phyloP scores from a whole-genome alignment of 1,139 yeast genomes.

The Spencermartinsiella ligniputridi region DNA sequence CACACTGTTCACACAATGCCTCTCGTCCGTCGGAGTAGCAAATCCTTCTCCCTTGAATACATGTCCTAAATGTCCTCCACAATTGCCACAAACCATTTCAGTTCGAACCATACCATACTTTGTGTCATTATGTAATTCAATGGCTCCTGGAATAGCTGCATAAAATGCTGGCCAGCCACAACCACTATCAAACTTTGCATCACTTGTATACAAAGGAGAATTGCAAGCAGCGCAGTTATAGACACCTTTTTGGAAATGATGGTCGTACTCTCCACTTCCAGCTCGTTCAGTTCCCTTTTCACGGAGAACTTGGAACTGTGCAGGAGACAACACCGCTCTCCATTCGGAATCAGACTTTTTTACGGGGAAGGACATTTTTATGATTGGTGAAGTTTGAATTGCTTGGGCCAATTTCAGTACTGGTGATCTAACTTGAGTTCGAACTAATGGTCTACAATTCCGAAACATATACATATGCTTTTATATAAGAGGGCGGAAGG shows the following conservation, averaged over 20 bases:
- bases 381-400: too few species aligned
- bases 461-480: too few species aligned
- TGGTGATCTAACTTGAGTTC: too few species aligned
- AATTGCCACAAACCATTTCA: conserved; percentile 82
- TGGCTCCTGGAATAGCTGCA: conserved; percentile 79
- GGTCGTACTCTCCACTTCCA: conserved; percentile 64
- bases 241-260: conserved; percentile 50
- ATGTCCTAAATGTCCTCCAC: conserved; percentile 95
- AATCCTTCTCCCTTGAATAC: conserved; percentile 94
- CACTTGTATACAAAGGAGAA: conserved; percentile 70
- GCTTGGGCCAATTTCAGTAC: too few species aligned
- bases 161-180: conserved; percentile 99
- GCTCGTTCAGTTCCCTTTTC: conserved; percentile 84
- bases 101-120: conserved; percentile 73
- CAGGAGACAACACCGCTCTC: conserved; percentile 72
- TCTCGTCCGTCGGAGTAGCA: conserved; percentile 79
- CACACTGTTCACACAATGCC: conserved; percentile 92
- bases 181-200: conserved; percentile 78
- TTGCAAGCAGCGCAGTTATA: conserved; percentile 85
- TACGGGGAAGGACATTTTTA: conserved; percentile 12
- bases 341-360: conserved; percentile 62
- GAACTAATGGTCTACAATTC: too few species aligned
- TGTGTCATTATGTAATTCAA: conserved; percentile 55
- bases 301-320: conserved; percentile 74
- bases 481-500: too few species aligned